Base-by-base conservation (phyloP, 2,329 filamentous ascomycete species). In the Calonectria pauciramosa region DNA sequence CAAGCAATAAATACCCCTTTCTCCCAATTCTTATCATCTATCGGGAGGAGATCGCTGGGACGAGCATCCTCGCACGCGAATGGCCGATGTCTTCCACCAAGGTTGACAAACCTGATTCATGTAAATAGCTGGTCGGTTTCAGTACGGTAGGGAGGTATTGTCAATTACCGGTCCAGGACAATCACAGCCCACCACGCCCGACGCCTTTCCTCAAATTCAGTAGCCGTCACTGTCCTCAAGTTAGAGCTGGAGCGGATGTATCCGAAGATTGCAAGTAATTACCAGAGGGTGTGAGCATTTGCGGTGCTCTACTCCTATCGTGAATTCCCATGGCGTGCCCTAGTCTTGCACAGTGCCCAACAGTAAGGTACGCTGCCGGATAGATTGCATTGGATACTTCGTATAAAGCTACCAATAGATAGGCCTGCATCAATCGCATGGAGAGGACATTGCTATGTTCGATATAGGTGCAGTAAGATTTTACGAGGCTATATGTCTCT, bases 51-150 rank as follows among this genome's bases (percentile, higher is more conserved):
- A 11, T 72, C 70, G 18, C 52, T 51, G 2, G 41, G 14, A 1
- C 52, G 41, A 9, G 64, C 65, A 47, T 72, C 70, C 18, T 72
- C 52, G 23, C 70, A 68, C 4, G 70, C 70, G 20, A 72, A 72
- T 0, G 64, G 64, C 1, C 52, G 64, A 23, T 47, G 11, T 34
- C 41, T 26, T n/a, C 44, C 41, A 16, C 70, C 70, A 10, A 68
- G 6, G 14, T 72, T 68, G 11, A 72, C n/a, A 36, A 44, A 59
- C 4, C 51, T 60, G 49, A n/a, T 18, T 20, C 38, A 41, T 41
- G 38, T 41, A 18, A 41, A 41, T 41, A 20, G 16, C 38, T 6
- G 18, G 6, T 41, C 14, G 4, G 7, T 14, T 18, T 38, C 4
- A 5, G 36, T 18, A 38, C 14, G 36, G 36, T 16, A 16, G 14